phyloP scores from a whole-genome alignment of 1,139 yeast species.

The Saccharomyces hybrid region DNA sequence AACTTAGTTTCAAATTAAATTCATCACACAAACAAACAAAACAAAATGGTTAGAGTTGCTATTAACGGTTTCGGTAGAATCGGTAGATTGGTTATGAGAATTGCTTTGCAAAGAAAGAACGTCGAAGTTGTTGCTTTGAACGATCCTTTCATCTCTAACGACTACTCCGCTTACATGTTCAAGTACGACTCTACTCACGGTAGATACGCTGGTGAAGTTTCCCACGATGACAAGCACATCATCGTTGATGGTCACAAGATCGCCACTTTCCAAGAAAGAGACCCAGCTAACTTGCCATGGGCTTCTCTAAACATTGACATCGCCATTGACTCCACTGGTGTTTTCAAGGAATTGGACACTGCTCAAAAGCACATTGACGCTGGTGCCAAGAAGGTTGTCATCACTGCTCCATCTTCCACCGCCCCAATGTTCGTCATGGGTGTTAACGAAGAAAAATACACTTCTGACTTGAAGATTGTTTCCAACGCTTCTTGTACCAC shows the following conservation, averaged over 20 bases:
- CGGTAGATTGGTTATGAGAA: slow-evolving; percentile 74
- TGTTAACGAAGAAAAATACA: slow-evolving; percentile 71
- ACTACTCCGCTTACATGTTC: slow-evolving; percentile 83
- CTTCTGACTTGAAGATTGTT: slow-evolving; percentile 60
- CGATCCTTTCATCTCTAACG: slow-evolving; percentile 78
- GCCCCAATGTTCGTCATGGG: slow-evolving; percentile 89
- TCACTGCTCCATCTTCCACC: slow-evolving; percentile 79
- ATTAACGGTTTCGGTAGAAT: slow-evolving; percentile 91
- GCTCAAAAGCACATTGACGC: slow-evolving; percentile 78
- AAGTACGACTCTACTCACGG: slow-evolving; percentile 87
- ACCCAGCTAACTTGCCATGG: slow-evolving; percentile 80
- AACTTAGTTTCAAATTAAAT: background rate
- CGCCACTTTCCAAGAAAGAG: slow-evolving; percentile 69
- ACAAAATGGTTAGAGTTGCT: slow-evolving; percentile 51
- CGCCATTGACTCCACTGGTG: slow-evolving; percentile 85
- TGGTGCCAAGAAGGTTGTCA: slow-evolving; percentile 84
- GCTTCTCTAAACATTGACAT: slow-evolving; percentile 66
- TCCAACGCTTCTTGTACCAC: slow-evolving; percentile 89
- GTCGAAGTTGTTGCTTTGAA: slow-evolving; percentile 71
- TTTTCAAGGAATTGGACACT: slow-evolving; percentile 69
- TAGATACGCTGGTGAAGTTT: slow-evolving; percentile 60
- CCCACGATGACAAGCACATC: slow-evolving; percentile 52
- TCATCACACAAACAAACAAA: slow-evolving; percentile 12
- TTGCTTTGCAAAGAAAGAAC: slow-evolving; percentile 62
- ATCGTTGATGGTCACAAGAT: slow-evolving; percentile 62